Evolutionary conservation across 140 eudicot species (phyloP).

Genomic region (Oenanthe javanica): DNA sequence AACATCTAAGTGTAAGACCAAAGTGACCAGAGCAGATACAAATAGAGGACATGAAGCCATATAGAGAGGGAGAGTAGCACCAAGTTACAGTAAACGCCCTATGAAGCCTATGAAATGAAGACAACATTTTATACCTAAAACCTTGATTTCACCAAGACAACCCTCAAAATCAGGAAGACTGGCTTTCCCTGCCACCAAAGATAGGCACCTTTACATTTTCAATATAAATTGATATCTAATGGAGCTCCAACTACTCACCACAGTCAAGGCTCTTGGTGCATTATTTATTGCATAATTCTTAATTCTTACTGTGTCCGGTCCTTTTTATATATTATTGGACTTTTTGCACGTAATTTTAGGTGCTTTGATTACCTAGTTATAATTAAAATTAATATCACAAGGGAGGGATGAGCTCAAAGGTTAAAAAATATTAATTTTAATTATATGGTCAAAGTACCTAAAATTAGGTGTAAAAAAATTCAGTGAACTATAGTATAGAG

Average conservation of each 20-base stretch:
- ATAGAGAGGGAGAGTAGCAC: not conserved
- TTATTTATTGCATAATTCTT: not conserved
- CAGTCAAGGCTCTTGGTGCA: not conserved
- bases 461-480: no score
- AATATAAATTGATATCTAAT: not conserved
- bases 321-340: no score
- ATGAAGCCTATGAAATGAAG: not conserved
- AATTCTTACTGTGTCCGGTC: no score
- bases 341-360: no score
- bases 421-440: no score
- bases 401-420: no score
- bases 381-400: no score
- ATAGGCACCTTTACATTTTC: slow-evolving; percentile 53
- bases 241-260: not conserved
- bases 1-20: not conserved
- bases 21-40: not conserved
- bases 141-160: slow-evolving; percentile 45
- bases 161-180: slow-evolving; percentile 51
- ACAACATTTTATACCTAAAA: slow-evolving; percentile 43
- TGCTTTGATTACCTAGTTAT: no score
- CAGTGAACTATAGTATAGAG: no score
- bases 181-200: slow-evolving; percentile 63
- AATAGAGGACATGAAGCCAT: not conserved
- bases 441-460: no score
- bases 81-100: not conserved